Percentiles rank a stretch among this genome's conserved stretches.
phyloP scores from a whole-genome alignment of 225 moss, liverwort and hornwort genomes.

The Neckera pumila region DNA sequence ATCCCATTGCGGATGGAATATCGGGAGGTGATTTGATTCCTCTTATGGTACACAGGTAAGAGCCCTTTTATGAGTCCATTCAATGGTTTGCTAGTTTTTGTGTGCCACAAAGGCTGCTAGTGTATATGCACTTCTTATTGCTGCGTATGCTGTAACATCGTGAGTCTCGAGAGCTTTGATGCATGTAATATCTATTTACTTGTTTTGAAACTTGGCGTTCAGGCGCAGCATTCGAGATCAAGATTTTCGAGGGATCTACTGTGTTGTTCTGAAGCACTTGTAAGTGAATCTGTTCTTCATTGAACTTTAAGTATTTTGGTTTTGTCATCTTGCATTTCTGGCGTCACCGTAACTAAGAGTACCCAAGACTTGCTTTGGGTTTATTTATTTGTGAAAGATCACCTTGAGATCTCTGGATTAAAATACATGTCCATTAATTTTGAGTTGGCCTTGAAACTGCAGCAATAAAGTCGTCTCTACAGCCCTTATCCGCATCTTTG shows the following conservation, averaged over 20 bases:
- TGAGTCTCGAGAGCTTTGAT: not conserved
- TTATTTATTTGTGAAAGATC: not conserved
- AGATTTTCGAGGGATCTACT: constrained; percentile 91
- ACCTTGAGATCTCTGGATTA: not conserved
- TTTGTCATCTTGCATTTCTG: not conserved
- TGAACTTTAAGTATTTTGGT: not conserved
- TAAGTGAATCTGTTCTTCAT: constrained; percentile 1
- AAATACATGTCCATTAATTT: not conserved
- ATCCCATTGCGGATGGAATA: constrained; percentile 86
- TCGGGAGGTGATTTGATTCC: constrained; percentile 98
- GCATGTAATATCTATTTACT: not conserved
- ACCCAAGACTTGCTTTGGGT: not conserved
- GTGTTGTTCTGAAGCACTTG: constrained; percentile 84
- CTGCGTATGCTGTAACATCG: not conserved
- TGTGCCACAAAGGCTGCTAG: not conserved
- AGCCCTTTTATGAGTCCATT: not conserved
- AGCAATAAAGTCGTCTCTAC: constrained; percentile 88
- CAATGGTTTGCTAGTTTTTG: not conserved
- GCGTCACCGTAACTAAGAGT: not conserved
- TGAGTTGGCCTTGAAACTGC: not conserved
- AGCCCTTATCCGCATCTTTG: constrained; percentile 90
- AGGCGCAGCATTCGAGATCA: constrained; percentile 96
- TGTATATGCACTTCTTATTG: not conserved
- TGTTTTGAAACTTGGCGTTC: constrained; percentile 2
- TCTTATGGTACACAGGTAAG: constrained; percentile 92